These are phyloP conservation scores for Rhodocollybia butyracea DNA, from an alignment of 768 basidiomycete species.

Conservation along the genomic window DNA sequence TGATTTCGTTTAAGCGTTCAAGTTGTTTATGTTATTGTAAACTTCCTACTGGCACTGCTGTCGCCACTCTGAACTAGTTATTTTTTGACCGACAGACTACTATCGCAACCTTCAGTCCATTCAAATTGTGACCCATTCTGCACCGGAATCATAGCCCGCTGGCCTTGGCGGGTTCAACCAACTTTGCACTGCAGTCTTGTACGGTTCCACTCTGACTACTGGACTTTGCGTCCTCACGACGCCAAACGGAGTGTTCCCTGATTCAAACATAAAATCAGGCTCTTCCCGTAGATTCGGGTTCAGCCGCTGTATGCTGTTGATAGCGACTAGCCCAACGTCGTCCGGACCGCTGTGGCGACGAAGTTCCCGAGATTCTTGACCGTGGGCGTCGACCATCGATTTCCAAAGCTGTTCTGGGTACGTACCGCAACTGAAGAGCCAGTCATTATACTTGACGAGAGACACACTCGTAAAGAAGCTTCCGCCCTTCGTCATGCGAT, in stretches of 20 bases:
- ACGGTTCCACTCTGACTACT: conserved; percentile 4
- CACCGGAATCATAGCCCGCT: not conserved
- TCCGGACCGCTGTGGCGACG: not conserved
- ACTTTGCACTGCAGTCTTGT: not conserved
- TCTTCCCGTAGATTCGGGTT: not conserved
- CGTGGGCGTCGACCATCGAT: not conserved
- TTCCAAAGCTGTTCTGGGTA: conserved; percentile 2
- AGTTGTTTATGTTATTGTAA: too few relatives aligned
- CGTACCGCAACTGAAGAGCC: conserved; percentile 1
- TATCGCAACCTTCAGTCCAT: too few relatives aligned
- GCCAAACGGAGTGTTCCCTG: not conserved
- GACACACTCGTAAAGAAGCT: conserved; percentile 5
- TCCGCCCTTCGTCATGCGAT: conserved; percentile 2
- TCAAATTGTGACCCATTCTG: too few relatives aligned
- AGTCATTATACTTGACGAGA: conserved; percentile 7
- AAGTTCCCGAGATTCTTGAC: not conserved
- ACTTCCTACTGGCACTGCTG: too few relatives aligned
- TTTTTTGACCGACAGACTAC: too few relatives aligned
- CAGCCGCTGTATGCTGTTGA: not conserved
- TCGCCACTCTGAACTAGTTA: too few relatives aligned
- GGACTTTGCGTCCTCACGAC: conserved; percentile 2
- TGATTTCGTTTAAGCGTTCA: too few relatives aligned
- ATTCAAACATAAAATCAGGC: not conserved
- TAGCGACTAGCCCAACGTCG: conserved; percentile 1
- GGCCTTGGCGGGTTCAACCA: conserved; percentile 5